Evolutionary conservation across 257 asterid species (phyloP), one percentile per base, ranked within the genome.

Genomic region (Solanum arcanum): DNA sequence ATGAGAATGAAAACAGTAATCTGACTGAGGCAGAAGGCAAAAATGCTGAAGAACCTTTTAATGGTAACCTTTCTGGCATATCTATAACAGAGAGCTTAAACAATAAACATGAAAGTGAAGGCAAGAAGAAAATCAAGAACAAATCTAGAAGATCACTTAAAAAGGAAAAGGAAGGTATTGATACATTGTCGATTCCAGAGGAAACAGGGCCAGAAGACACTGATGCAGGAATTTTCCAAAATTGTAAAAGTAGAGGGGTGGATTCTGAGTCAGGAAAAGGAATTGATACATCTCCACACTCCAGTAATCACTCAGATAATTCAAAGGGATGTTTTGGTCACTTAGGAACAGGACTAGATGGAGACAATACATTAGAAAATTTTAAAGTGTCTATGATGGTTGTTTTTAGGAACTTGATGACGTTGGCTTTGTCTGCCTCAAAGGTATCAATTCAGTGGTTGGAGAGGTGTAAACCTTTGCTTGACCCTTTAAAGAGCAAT

Each of bases 401-500:
- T 62, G 86, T 91, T 87, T 92, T 94, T 89, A 94, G 88, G 90
- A 88, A 85, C 91, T 86, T 97, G 75, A 92, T 91, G 91, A 88
- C 90, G 83, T 90, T 91, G 64, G 92, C 92, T 52, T 84, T 93
- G 84, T 89, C 95, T 56, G 70, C 90, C 59, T 93, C 93, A 81
- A 90, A 92, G 89, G 90, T 93, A 62, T 95, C 94, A 70, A 92
- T 92, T 20, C 92, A 92, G 59, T 94, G 96, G 97, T 86, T 95
- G 69, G 96, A 95, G 92, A 94, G 92, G 90, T 90, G 89, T 87
- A 93, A 89, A 47, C 99, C 98, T 21, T 80, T 90, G 60, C 68
- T 94, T 86, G 84, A 78, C 33, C 52, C 85, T 89, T 86, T 92
- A 39, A 93, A 83, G 90, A 77, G 92, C 15, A 91, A 86, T 81